phyloP scores from a whole-genome alignment of 805 yeast species.

The Zygotorulaspora sp. region DNA sequence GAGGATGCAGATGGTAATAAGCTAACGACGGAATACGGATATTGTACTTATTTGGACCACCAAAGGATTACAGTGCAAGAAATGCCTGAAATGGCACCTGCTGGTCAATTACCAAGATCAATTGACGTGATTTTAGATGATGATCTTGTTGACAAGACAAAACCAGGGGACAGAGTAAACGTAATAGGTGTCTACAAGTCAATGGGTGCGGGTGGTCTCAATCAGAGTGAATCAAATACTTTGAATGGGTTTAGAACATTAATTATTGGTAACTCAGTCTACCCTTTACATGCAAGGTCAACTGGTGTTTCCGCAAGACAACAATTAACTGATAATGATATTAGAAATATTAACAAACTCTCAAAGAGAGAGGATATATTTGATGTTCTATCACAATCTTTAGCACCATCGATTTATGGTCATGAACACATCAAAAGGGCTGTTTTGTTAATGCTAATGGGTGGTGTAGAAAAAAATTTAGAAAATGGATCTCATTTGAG shows the following conservation, averaged over 20 bases:
- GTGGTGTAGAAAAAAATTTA: conserved; percentile 91
- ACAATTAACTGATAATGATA: conserved; percentile 70
- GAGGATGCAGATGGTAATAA: conserved; percentile 91
- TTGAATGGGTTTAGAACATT: conserved; percentile 74
- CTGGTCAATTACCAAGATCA: conserved; percentile 94
- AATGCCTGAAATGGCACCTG: conserved; percentile 97
- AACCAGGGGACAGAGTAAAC: conserved; percentile 96
- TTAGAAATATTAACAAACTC: conserved; percentile 77
- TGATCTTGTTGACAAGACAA: conserved; percentile 84
- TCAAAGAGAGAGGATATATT: conserved; percentile 69
- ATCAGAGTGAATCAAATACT: conserved; percentile 33
- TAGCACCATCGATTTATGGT: conserved; percentile 96
- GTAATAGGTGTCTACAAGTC: conserved; percentile 92
- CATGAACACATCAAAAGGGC: conserved; percentile 89
- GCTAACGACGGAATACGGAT: conserved; percentile 86
- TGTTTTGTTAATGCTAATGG: conserved; percentile 80
- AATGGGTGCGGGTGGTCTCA: conserved; percentile 60
- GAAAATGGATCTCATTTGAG: conserved; percentile 94
- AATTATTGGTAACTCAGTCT: conserved; percentile 83
- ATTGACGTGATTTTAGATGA: conserved; percentile 91
- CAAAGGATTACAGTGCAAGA: conserved; percentile 92
- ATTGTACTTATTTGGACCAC: conserved; percentile 87
- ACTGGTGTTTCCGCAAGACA: conserved; percentile 73
- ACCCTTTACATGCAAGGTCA: conserved; percentile 82
- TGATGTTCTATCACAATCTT: conserved; percentile 72